Evolutionary conservation across 2,329 filamentous ascomycete genomes (phyloP), one percentile per base, ranked within the genome.

Genomic region (Xylariaceae sp.): DNA sequence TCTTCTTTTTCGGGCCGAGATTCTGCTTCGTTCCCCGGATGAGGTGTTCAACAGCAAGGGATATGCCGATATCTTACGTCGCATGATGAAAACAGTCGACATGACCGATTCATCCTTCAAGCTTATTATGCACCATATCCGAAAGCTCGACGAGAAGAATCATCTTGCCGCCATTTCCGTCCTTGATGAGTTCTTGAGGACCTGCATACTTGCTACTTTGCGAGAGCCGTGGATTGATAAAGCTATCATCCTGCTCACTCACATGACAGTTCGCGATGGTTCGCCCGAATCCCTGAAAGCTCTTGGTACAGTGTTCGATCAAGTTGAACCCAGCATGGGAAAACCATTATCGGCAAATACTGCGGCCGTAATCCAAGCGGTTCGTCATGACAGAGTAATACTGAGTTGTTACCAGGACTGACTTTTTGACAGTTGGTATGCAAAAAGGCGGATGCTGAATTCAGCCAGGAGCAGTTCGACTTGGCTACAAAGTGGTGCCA

Each of bases 401-500:
- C 9, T 5, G 18, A 17, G 23, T 45, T n/a, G 44, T 23, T 30
- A 39, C 5, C 35, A 13, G 49, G 34, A 51, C 61, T 65, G 17
- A 65, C 17, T 37, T 10, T 18, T 15, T 17, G 17, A 68, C 61
- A 93, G 88, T 73, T 96, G 2, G 75, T 96, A 2, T 97, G 92
- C 91, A 94, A 91, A 73, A 82, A 80, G 30, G 78, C 89, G n/a
- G 88, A 92, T 55, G 73, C 77, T 0, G 77, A 78, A 11, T 84
- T 83, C 62, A 74, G 74, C 1, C 78, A 82, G 37, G 76, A 79
- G 1, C 74, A 84, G 13, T 82, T 81, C 57, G 75, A 78, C 2
- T 64, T 77, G 11, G 82, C 88, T 1, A 82, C 88, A 62, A 73
- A 77, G 54, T 97, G 90, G 91, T 95, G 90, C 66, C 78, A 73